These are phyloP conservation scores for Sporothrix humicola DNA, from an alignment of 2,329 filamentous ascomycete genomes.

Conservation along the genomic window DNA sequence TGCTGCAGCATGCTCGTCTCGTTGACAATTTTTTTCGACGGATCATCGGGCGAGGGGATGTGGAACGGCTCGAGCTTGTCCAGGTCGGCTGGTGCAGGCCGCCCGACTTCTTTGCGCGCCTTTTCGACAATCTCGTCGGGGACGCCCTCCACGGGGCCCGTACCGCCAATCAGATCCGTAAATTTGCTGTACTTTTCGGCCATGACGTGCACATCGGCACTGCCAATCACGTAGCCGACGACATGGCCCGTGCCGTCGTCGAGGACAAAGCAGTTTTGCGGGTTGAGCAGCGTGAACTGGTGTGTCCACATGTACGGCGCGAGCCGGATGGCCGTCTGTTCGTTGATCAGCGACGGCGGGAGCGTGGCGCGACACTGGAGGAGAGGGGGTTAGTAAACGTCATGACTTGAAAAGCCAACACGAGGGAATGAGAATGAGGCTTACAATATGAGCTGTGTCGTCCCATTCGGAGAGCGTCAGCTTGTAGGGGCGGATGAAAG, in stretches of 20 bases:
- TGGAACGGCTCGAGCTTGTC: constrained; percentile 45
- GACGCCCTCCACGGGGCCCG: not conserved
- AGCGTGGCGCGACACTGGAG: constrained; percentile 56
- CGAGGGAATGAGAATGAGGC: constrained; percentile 34
- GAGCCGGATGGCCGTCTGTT: constrained; percentile 46
- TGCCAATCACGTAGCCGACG: constrained; percentile 59
- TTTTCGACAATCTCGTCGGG: constrained; percentile 27
- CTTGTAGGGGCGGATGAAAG: constrained; percentile 53
- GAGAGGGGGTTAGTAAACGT: too few relatives aligned
- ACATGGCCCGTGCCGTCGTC: constrained; percentile 53
- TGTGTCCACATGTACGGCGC: constrained; percentile 60
- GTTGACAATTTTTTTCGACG: constrained; percentile 40
- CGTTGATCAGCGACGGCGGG: constrained; percentile 49
- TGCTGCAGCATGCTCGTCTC: constrained; percentile 49
- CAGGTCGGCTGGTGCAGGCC: constrained; percentile 41
- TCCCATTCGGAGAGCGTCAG: constrained; percentile 48
- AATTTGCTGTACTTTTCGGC: constrained; percentile 49
- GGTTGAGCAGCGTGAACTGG: constrained; percentile 55
- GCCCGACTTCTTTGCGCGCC: constrained; percentile 39
- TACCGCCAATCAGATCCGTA: constrained; percentile 42
- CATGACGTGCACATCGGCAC: constrained; percentile 51
- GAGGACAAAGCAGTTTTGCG: constrained; percentile 54
- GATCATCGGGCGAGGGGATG: constrained; percentile 33
- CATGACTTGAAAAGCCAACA: not conserved
- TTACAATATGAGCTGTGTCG: constrained; percentile 51